phyloP scores from a whole-genome alignment of 441 rosid genomes.

The Lepidium campestre region DNA sequence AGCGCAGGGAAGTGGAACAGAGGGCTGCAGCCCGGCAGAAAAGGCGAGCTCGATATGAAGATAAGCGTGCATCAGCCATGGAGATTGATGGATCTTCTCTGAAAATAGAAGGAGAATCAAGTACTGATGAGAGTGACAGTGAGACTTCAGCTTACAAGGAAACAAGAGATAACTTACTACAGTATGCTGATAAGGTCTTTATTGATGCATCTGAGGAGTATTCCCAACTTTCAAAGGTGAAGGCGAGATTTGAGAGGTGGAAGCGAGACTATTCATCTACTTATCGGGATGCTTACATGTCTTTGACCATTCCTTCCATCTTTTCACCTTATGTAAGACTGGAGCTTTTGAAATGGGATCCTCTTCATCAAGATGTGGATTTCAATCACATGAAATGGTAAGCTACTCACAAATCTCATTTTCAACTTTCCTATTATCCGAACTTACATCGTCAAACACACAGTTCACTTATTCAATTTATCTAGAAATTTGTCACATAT shows the following conservation, averaged over 20 bases:
- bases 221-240: constrained; percentile 74
- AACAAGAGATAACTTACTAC: constrained; percentile 56
- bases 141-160: constrained; percentile 79
- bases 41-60: constrained; percentile 64
- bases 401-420: constrained; percentile 15
- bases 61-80: constrained; percentile 60
- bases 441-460: neutral
- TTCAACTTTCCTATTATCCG: neutral
- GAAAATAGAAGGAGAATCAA: constrained; percentile 88
- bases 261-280: constrained; percentile 69
- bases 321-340: constrained; percentile 88
- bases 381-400: constrained; percentile 89
- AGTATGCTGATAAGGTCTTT: constrained; percentile 72
- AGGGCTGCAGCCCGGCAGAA: constrained; percentile 72
- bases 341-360: constrained; percentile 95
- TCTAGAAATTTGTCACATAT: neutral
- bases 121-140: constrained; percentile 92
- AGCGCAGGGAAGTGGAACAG: constrained; percentile 65
- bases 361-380: constrained; percentile 69
- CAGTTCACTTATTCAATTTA: neutral
- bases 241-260: constrained; percentile 80
- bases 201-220: constrained; percentile 90
- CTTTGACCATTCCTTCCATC: constrained; percentile 74
- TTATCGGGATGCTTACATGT: constrained; percentile 92
- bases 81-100: constrained; percentile 46